Percentiles rank a stretch among this genome's conserved stretches.
These are phyloP conservation scores for Apiospora koreana DNA, from an alignment of 2,329 filamentous ascomycete species.

Conservation along the genomic window DNA sequence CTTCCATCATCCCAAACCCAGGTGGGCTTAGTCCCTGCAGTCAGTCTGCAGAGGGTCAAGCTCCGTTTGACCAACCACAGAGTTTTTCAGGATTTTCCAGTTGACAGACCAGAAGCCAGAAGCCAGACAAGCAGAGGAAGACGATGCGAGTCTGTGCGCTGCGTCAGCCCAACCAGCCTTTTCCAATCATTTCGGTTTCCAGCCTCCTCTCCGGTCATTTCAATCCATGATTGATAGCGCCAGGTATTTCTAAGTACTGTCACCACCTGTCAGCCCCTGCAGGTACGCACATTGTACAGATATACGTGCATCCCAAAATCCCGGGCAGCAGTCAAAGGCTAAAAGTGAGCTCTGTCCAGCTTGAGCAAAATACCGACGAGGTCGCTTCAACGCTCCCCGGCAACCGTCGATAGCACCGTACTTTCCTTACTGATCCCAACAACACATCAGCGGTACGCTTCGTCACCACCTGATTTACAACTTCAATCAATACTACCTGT, in stretches of 20 bases:
- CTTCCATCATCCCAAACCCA: background rate
- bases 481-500: background rate
- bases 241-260: background rate
- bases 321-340: background rate
- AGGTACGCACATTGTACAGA: background rate
- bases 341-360: background rate
- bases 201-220: background rate
- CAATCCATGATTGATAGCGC: background rate
- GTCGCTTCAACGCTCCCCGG: conserved; percentile 5
- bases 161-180: background rate
- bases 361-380: background rate
- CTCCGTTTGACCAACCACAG: background rate
- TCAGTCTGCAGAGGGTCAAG: background rate
- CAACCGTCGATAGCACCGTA: background rate
- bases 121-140: background rate
- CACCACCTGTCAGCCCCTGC: too few relatives aligned
- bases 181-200: background rate
- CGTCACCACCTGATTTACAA: background rate
- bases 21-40: background rate
- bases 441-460: background rate
- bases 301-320: background rate
- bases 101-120: background rate
- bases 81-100: background rate
- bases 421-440: conserved; percentile 6
- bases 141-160: background rate